A percentile compares a stretch with the other conserved stretches of the same genome.
Evolutionary conservation across 305 asterid species (phyloP).

Genomic region (Fraxinus velutina): DNA sequence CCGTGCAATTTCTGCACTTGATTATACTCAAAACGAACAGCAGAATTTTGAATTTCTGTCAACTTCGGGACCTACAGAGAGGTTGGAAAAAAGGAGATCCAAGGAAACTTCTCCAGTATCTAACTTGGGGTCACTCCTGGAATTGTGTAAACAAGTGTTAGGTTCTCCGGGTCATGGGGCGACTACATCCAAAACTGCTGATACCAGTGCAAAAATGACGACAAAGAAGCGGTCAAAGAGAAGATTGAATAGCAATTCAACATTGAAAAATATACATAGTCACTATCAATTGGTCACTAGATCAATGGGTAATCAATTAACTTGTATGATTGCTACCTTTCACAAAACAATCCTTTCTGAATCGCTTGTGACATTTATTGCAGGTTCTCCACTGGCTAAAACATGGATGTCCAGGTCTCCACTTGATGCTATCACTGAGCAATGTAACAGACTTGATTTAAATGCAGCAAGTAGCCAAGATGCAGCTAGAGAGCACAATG

Average conservation of each 20-base stretch:
- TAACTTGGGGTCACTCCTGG: constrained; percentile 41
- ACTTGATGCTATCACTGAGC: constrained; percentile 52
- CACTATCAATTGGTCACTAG: constrained; percentile 27
- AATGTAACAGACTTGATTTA: constrained; percentile 52
- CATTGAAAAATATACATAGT: constrained; percentile 31
- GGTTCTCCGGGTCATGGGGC: constrained; percentile 30
- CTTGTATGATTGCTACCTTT: constrained; percentile 18
- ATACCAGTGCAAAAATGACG: constrained; percentile 34
- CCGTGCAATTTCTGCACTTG: constrained; percentile 19
- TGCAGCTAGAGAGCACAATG: constrained; percentile 32
- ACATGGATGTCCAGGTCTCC: constrained; percentile 42
- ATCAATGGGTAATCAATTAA: constrained; percentile 33
- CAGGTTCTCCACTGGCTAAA: constrained; percentile 61
- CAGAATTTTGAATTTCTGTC: constrained; percentile 33
- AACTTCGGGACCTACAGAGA: constrained; percentile 47
- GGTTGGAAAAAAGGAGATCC: constrained; percentile 50
- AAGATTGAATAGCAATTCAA: constrained; percentile 37
- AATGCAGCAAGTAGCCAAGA: constrained; percentile 35
- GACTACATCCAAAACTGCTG: constrained; percentile 37
- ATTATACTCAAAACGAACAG: constrained; percentile 30
- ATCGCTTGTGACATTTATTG: constrained; percentile 29
- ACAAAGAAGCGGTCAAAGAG: constrained; percentile 66
- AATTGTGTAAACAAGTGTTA: constrained; percentile 36
- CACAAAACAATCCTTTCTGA: constrained; percentile 23
- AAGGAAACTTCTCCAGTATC: constrained; percentile 47